Percentiles rank a stretch among this genome's conserved stretches.
These are phyloP conservation scores for Wallacemonas sp. DNA, from an alignment of 208 protist species.

Conservation along the genomic window DNA sequence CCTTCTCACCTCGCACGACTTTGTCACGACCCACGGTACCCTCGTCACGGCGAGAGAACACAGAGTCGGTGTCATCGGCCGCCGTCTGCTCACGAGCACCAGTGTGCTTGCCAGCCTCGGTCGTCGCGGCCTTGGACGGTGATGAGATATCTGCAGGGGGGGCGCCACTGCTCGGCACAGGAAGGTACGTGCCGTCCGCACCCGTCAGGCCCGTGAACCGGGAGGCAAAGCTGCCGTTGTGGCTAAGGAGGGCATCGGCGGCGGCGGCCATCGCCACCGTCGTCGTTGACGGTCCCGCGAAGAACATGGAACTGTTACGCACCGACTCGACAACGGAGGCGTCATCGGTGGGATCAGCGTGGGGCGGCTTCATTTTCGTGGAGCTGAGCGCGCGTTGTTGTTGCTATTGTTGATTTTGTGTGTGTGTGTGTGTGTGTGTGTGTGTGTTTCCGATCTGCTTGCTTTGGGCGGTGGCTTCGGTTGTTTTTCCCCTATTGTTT, in stretches of 20 bases:
- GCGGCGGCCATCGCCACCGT: not conserved
- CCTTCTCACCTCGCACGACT: too few species aligned
- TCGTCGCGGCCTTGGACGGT: too few species aligned
- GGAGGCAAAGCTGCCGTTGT: constrained; percentile 3
- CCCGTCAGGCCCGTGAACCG: not conserved
- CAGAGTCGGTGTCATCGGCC: too few species aligned
- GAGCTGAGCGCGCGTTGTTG: not conserved
- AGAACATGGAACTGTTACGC: not conserved
- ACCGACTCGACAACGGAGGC: not conserved
- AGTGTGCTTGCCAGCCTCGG: too few species aligned
- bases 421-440: not conserved
- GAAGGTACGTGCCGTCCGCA: too few species aligned
- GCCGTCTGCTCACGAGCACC: too few species aligned
- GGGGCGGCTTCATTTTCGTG: not conserved
- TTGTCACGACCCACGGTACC: too few species aligned
- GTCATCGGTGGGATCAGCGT: too few species aligned
- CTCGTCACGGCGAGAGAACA: too few species aligned
- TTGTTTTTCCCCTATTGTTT: not conserved
- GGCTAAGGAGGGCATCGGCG: not conserved
- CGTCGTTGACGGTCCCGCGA: not conserved
- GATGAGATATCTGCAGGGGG: too few species aligned
- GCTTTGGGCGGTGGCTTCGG: not conserved
- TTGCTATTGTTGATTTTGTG: not conserved
- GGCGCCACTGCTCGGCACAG: too few species aligned
- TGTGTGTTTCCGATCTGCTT: not conserved